A percentile compares a stretch with the other conserved stretches of the same genome.
Conservation (phyloP, 2,329 filamentous ascomycete genomes). For the Tolypocladium pustulatum region DNA sequence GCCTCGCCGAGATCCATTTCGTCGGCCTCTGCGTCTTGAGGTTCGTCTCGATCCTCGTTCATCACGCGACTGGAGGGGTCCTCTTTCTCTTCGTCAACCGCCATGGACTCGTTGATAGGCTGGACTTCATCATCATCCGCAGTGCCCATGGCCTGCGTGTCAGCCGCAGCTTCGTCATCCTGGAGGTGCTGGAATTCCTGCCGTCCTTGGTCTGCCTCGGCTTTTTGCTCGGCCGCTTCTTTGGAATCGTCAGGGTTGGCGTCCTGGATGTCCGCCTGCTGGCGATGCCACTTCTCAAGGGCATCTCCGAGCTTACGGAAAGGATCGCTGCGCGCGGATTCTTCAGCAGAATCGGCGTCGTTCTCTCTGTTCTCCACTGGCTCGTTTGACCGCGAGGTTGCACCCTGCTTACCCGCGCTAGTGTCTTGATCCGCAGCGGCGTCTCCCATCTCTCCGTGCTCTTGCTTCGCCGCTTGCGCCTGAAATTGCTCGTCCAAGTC, state of each 20-base stretch:
- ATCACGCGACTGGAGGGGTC: slow-evolving; percentile 35
- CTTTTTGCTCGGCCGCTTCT: slow-evolving; percentile 29
- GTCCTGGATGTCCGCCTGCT: slow-evolving; percentile 71
- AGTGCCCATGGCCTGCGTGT: slow-evolving; percentile 83
- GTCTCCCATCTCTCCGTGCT: slow-evolving; percentile 57
- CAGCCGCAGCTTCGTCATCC: slow-evolving; percentile 70
- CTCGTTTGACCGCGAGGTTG: slow-evolving; percentile 36
- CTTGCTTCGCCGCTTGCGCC: slow-evolving; percentile 50
- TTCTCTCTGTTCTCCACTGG: slow-evolving; percentile 34
- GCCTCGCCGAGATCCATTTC: slow-evolving; percentile 30
- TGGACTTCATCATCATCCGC: slow-evolving; percentile 80
- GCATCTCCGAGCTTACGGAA: slow-evolving; percentile 94
- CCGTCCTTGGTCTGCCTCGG: slow-evolving; percentile 61
- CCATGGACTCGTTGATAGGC: slow-evolving; percentile 80
- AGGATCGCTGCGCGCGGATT: slow-evolving; percentile 47
- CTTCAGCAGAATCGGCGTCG: slow-evolving; percentile 29
- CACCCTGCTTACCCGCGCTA: slow-evolving; percentile 52
- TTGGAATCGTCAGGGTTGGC: slow-evolving; percentile 36
- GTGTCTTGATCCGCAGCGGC: slow-evolving; percentile 53
- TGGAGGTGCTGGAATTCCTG: slow-evolving; percentile 91
- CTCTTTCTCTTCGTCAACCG: slow-evolving; percentile 61
- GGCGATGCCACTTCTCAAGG: slow-evolving; percentile 84
- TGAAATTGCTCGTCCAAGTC: slow-evolving; percentile 52
- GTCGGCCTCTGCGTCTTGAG: slow-evolving; percentile 30
- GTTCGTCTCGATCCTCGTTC: slow-evolving; percentile 41